phyloP scores from a whole-genome alignment of 2,329 filamentous ascomycete genomes.

The Penicillium occitanis region DNA sequence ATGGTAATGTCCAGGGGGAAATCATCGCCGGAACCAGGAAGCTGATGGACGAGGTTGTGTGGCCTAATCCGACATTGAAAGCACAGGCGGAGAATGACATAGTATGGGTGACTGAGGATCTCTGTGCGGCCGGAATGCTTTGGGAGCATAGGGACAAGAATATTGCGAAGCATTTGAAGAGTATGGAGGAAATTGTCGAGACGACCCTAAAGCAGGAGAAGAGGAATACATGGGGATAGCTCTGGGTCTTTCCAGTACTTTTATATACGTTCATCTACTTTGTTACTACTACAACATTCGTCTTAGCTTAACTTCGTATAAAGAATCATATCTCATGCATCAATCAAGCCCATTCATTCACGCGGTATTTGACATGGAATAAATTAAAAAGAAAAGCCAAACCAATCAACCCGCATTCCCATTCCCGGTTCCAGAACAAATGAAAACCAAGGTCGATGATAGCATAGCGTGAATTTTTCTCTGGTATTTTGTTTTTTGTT shows the following conservation, averaged over 20 bases:
- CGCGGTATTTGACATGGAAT: constrained; percentile 22
- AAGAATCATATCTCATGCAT: constrained; percentile 14
- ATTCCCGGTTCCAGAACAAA: constrained; percentile 23
- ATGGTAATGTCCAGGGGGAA: constrained; percentile 28
- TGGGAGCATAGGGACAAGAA: neutral
- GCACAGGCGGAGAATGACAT: neutral
- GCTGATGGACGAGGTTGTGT: neutral
- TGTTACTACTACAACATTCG: neutral
- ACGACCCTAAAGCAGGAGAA: neutral
- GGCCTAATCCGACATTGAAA: constrained; percentile 21
- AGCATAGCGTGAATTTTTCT: constrained; percentile 16
- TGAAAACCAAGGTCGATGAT: constrained; percentile 21
- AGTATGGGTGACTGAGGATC: neutral
- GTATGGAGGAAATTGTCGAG: constrained; percentile 5
- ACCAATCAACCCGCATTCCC: constrained; percentile 15
- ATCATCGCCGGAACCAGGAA: constrained; percentile 1
- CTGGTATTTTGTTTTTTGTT: constrained; percentile 18
- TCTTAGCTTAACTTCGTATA: neutral
- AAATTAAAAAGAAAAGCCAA: constrained; percentile 16
- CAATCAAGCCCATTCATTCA: constrained; percentile 22
- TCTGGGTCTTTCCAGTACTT: neutral
- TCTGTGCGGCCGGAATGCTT: neutral
- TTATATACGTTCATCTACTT: neutral
- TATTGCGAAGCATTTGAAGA: neutral
- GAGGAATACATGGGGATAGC: neutral